These are phyloP conservation scores for Dactylonectria estremocensis DNA, from an alignment of 2,329 filamentous ascomycete genomes.

Conservation along the genomic window DNA sequence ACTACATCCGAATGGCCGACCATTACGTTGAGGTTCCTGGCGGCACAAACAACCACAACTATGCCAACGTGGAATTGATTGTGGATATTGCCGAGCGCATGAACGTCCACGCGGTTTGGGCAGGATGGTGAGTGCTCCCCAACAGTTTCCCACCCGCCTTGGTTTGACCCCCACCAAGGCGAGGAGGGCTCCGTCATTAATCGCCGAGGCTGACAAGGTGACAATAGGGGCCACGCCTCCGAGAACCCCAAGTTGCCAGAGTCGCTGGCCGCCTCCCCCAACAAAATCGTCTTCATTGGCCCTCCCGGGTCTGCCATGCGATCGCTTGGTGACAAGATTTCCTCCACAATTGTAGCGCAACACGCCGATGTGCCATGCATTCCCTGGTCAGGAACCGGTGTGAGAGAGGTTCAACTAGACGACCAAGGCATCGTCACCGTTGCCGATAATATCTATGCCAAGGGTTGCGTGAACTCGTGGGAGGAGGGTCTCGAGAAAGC, in stretches of 20 bases:
- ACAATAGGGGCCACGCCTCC: conserved; percentile 94
- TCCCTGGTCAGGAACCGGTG: conserved; percentile 98
- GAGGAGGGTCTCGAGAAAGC: conserved; percentile 92
- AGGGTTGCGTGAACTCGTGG: conserved; percentile 91
- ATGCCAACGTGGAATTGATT: conserved; percentile 99
- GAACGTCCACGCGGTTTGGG: conserved; percentile 98
- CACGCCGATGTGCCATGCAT: conserved; percentile 97
- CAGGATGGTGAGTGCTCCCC: conserved; percentile 83
- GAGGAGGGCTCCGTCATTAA: background rate
- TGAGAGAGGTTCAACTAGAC: conserved; percentile 85
- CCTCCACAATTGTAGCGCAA: conserved; percentile 98
- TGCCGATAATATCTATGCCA: conserved; percentile 85
- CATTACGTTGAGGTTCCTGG: conserved; percentile 99
- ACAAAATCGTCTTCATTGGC: conserved; percentile 99
- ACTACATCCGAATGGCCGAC: conserved; percentile 99
- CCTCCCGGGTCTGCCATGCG: conserved; percentile 98
- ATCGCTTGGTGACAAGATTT: conserved; percentile 99
- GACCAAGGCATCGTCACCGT: conserved; percentile 92
- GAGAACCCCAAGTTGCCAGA: conserved; percentile 99
- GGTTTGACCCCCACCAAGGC: conserved; percentile 1
- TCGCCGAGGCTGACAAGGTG: conserved; percentile 29
- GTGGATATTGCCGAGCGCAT: conserved; percentile 99
- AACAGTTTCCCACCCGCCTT: conserved; percentile 22
- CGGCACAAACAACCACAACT: conserved; percentile 99
- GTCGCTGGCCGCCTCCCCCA: conserved; percentile 93